A percentile compares a stretch with the other conserved stretches of the same genome.
phyloP scores from a whole-genome alignment of 257 asterid genomes.

The Mitragyna speciosa region DNA sequence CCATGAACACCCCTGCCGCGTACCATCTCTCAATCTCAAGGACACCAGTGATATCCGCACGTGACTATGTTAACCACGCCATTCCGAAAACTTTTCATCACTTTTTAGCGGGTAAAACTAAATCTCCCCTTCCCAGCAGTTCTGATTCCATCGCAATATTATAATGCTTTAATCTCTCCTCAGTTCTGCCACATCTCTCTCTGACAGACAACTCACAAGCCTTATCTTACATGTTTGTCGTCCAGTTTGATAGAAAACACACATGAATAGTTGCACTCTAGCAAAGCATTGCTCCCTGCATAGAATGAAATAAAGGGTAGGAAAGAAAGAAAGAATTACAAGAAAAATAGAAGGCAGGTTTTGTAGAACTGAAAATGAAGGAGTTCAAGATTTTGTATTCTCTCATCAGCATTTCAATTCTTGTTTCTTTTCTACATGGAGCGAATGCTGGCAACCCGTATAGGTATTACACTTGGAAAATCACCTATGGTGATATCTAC shows the following conservation, averaged over 20 bases:
- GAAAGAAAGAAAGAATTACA: not conserved
- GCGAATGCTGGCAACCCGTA: conserved; percentile 81
- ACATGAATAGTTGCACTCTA: not conserved
- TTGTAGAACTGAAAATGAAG: conserved; percentile 29
- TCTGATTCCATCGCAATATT: conserved; percentile 1
- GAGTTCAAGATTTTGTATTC: conserved; percentile 32
- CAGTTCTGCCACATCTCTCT: conserved; percentile 11
- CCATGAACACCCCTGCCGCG: no score
- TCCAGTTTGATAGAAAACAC: not conserved
- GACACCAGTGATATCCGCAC: conserved; percentile 13
- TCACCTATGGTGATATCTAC: conserved; percentile 74
- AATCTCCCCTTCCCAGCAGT: not conserved
- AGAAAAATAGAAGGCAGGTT: not conserved
- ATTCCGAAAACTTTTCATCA: not conserved
- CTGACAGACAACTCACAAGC: conserved; percentile 25
- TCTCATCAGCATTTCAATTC: conserved; percentile 24
- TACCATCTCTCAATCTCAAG: no score
- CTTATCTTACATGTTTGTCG: conserved; percentile 6
- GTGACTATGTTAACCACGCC: conserved; percentile 21
- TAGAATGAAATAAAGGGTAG: no score
- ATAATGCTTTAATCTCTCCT: not conserved
- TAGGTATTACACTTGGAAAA: conserved; percentile 75
- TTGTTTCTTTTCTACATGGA: conserved; percentile 29
- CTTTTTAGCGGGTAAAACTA: conserved; percentile 17
- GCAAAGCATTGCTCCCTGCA: not conserved